A percentile compares a stretch with the other conserved stretches of the same genome.
Conservation (phyloP, 331 rosid genomes). For the Dryas integrifolia region DNA sequence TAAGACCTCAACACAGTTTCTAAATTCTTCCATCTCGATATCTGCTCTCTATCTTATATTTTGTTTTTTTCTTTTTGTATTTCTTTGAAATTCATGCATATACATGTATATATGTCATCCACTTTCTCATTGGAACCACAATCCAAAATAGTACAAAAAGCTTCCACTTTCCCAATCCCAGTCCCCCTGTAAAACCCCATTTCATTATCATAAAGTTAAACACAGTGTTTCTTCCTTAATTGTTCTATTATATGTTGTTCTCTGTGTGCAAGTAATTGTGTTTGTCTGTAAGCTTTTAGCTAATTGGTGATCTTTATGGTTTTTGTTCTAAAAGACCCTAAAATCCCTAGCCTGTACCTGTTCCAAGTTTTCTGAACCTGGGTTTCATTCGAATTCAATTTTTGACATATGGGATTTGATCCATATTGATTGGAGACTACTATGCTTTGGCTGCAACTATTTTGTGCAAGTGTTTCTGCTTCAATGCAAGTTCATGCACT, state of each 20-base stretch:
- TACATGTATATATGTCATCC: neutral
- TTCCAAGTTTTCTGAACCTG: slow-evolving; percentile 12
- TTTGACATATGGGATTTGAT: slow-evolving; percentile 4
- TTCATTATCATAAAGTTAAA: neutral
- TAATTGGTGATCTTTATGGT: slow-evolving; percentile 12
- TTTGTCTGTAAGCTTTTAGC: neutral
- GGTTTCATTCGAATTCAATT: slow-evolving; percentile 15
- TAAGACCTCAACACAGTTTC: neutral
- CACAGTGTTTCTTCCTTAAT: neutral
- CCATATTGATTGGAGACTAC: slow-evolving; percentile 4
- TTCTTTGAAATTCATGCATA: neutral
- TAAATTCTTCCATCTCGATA: neutral
- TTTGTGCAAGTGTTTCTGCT: slow-evolving; percentile 17
- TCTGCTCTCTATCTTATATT: neutral
- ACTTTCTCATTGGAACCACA: neutral
- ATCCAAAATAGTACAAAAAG: neutral
- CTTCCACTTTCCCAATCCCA: neutral
- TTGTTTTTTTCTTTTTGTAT: neutral
- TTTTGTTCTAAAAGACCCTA: slow-evolving; percentile 2
- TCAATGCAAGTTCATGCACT: slow-evolving; percentile 25
- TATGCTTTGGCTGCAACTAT: slow-evolving; percentile 7
- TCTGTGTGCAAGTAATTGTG: too few species aligned
- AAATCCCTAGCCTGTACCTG: neutral
- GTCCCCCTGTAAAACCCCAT: slow-evolving; percentile 9
- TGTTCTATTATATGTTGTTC: neutral